Base-by-base conservation (phyloP, 768 basidiomycete genomes). In the Trametes maxima region DNA sequence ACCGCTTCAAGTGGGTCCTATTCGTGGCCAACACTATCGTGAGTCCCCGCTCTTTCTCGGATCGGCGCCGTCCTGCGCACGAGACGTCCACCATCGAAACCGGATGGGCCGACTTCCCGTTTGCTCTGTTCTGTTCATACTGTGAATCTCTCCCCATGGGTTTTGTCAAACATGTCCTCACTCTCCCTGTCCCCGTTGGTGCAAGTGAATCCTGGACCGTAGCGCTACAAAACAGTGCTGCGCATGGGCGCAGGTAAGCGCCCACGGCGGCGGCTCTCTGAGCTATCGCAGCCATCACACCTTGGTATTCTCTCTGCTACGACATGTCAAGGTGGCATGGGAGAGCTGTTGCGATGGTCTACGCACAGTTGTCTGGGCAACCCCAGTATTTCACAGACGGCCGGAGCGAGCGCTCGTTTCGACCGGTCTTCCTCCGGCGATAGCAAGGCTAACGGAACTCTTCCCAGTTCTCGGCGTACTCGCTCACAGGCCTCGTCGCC, bases 1-100 rank as follows among this genome's bases (percentile, higher is more conserved):
- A 86, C 69, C 82, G 78, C 63, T 94, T 94, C 81, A 94, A 95
- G 72, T 93, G 90, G 90, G 75, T 80, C 12, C 72, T 94, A 4
- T 88, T 94, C 72, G 45, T 84, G 48, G 76, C 88, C 49, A 94
- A 92, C 69, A 67, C 78, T 36, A 36, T 86, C 36, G 82, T 84
- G 59, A 68, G 82, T 79, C 35, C 36, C 10, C 42, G 51, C 35
- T 36, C 24, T 45, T 46, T 40, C n/a, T n/a, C 21, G 21, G 12
- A 1, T 35, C 3, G 1, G 33, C 28, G 14, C 14, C 28, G 10
- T 24, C 36, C 11, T 16, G 51, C 22, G 45, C 45, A 8, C 28
- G 28, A 33, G 28, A 33, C 8, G 28, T 8, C 28, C n/a, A n/a
- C n/a, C n/a, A n/a, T n/a, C n/a, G n/a, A n/a, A n/a, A n/a, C n/a